phyloP scores from a whole-genome alignment of 345 rosid species.

The Camelina hispida region DNA sequence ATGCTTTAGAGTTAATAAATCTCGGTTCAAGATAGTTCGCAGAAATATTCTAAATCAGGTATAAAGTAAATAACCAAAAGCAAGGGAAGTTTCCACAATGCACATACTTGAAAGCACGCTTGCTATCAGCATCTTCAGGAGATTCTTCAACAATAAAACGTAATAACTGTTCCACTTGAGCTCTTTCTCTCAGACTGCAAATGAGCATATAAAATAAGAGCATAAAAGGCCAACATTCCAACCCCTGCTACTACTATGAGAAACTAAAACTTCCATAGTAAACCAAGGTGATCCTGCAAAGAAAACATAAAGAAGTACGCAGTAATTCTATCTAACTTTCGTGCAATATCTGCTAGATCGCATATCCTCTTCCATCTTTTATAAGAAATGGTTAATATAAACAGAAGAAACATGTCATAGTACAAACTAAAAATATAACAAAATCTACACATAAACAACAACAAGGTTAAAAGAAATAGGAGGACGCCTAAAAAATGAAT shows the following conservation, averaged over 20 bases:
- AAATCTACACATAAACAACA: slow-evolving; percentile 32
- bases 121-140: slow-evolving; percentile 87
- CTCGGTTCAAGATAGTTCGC: background rate
- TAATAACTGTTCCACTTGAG: slow-evolving; percentile 92
- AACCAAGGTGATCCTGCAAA: slow-evolving; percentile 32
- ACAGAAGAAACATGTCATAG: slow-evolving; percentile 32
- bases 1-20: slow-evolving; percentile 18
- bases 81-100: slow-evolving; percentile 10
- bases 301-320: slow-evolving; percentile 37
- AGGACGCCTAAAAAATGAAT: slow-evolving; percentile 40
- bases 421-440: slow-evolving; percentile 11
- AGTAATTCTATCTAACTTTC: slow-evolving; percentile 31
- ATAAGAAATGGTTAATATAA: slow-evolving; percentile 19
- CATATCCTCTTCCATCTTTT: slow-evolving; percentile 11
- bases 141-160: slow-evolving; percentile 83
- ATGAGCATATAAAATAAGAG: slow-evolving; percentile 33
- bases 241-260: slow-evolving; percentile 22
- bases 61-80: slow-evolving; percentile 12
- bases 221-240: slow-evolving; percentile 36
- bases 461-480: background rate
- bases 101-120: slow-evolving; percentile 84
- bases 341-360: slow-evolving; percentile 26
- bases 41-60: slow-evolving; percentile 10
- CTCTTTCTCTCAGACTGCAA: slow-evolving; percentile 85
- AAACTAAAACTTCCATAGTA: slow-evolving; percentile 32